Conservation (phyloP, 768 basidiomycete species). For the Calvatia gigantea region DNA sequence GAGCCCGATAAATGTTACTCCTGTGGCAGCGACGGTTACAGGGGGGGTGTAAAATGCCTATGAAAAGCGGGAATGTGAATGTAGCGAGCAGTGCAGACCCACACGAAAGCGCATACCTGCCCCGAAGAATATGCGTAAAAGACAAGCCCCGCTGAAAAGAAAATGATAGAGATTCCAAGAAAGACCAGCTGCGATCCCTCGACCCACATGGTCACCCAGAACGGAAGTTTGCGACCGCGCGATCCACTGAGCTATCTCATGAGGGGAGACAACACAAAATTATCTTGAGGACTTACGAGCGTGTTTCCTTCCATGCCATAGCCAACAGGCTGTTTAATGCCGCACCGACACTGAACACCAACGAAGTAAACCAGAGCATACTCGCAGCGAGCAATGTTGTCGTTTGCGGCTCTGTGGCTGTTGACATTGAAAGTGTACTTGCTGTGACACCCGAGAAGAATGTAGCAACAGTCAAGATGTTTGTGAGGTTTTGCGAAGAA, state of each 20-base stretch:
- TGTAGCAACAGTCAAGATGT: conserved; percentile 20
- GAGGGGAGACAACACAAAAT: neutral
- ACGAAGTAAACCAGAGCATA: conserved; percentile 22
- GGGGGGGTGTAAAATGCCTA: conserved; percentile 2
- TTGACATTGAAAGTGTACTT: conserved; percentile 18
- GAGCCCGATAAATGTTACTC: conserved; percentile 3
- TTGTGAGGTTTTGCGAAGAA: conserved; percentile 4
- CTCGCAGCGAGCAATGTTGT: conserved; percentile 15
- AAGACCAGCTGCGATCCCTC: conserved; percentile 3
- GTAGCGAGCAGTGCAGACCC: neutral
- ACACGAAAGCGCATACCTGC: neutral
- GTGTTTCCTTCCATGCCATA: conserved; percentile 20
- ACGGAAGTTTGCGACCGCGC: conserved; percentile 3
- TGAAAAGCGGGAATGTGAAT: too few species aligned
- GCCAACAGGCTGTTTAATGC: conserved; percentile 23
- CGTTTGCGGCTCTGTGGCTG: neutral
- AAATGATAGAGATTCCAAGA: conserved; percentile 7
- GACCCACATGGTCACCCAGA: conserved; percentile 7
- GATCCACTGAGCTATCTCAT: neutral
- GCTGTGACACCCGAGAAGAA: conserved; percentile 30
- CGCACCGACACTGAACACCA: conserved; percentile 23
- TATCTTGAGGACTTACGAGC: conserved; percentile 17
- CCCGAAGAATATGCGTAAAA: conserved; percentile 2
- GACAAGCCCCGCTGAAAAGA: conserved; percentile 3
- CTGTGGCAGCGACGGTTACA: conserved; percentile 6